These are phyloP conservation scores for Heterobasidion annosum DNA, from an alignment of 1,284 basidiomycete genomes.

Conservation along the genomic window DNA sequence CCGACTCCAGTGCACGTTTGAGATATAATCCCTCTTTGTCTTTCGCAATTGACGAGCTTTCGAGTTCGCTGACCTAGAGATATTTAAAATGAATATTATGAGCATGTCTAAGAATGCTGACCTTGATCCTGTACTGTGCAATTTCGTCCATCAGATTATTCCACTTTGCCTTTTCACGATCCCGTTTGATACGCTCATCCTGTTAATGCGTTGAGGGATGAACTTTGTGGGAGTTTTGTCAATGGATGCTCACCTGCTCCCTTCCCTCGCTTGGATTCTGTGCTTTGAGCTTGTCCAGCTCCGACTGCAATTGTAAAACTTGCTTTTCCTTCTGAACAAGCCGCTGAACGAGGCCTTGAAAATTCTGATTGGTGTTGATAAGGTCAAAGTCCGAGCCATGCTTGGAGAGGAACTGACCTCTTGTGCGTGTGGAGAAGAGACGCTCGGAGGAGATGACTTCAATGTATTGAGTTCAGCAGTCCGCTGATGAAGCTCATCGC, in stretches of 20 bases:
- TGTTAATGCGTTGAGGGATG: conserved; percentile 18
- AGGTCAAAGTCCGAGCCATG: neutral
- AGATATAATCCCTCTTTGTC: conserved; percentile 72
- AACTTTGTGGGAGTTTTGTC: neutral
- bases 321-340: conserved; percentile 82
- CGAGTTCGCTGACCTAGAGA: conserved; percentile 28
- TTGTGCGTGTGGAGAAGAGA: no score
- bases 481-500: conserved; percentile 46
- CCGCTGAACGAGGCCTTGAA: conserved; percentile 75
- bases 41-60: conserved; percentile 39
- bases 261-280: conserved; percentile 46
- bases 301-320: conserved; percentile 64
- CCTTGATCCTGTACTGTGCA: conserved; percentile 60
- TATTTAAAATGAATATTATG: neutral
- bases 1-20: conserved; percentile 78
- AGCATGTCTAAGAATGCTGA: conserved; percentile 16
- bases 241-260: conserved; percentile 41
- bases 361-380: conserved; percentile 31
- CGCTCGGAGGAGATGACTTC: conserved; percentile 38
- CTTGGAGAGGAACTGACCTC: no score
- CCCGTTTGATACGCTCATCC: conserved; percentile 74
- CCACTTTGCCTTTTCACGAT: conserved; percentile 70
- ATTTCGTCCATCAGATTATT: conserved; percentile 74
- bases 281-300: conserved; percentile 56
- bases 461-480: conserved; percentile 60